A percentile compares a stretch with the other conserved stretches of the same genome.
phyloP scores from a whole-genome alignment of 257 asterid genomes.

The Osmanthus fragrans region DNA sequence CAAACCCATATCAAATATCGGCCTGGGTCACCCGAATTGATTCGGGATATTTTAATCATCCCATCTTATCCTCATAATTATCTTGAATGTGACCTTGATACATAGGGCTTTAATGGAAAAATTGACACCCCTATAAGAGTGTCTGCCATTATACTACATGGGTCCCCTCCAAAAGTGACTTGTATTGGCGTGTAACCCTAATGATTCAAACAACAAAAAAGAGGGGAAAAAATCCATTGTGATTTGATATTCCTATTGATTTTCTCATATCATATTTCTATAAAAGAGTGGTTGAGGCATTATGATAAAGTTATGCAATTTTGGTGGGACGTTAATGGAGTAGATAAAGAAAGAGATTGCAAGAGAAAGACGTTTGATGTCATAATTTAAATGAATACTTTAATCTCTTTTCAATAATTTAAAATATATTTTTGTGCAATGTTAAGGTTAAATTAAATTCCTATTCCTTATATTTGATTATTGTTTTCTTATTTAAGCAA shows the following conservation, averaged over 20 bases:
- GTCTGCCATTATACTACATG: constrained; percentile 12
- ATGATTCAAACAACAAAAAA: constrained; percentile 21
- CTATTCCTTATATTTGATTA: background rate
- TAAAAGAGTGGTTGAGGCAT: constrained; percentile 43
- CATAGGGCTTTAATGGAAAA: background rate
- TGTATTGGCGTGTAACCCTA: constrained; percentile 26
- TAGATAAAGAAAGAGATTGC: constrained; percentile 24
- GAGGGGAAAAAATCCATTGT: constrained; percentile 4
- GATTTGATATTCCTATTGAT: constrained; percentile 26
- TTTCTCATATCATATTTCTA: constrained; percentile 8
- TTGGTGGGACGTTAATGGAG: constrained; percentile 41
- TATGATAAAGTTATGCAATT: constrained; percentile 41
- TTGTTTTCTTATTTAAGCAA: background rate
- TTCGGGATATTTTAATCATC: too few species aligned
- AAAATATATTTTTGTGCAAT: background rate
- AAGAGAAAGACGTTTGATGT: background rate
- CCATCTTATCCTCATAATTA: too few species aligned
- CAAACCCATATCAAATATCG: too few species aligned
- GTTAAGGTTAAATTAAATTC: background rate
- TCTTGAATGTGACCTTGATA: too few species aligned
- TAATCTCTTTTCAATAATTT: background rate
- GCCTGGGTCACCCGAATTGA: too few species aligned
- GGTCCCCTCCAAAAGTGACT: constrained; percentile 22
- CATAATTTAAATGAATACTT: background rate
- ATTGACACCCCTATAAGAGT: constrained; percentile 12